phyloP scores from a whole-genome alignment of 208 protist species.

The Acanthamoeba comandoni region DNA sequence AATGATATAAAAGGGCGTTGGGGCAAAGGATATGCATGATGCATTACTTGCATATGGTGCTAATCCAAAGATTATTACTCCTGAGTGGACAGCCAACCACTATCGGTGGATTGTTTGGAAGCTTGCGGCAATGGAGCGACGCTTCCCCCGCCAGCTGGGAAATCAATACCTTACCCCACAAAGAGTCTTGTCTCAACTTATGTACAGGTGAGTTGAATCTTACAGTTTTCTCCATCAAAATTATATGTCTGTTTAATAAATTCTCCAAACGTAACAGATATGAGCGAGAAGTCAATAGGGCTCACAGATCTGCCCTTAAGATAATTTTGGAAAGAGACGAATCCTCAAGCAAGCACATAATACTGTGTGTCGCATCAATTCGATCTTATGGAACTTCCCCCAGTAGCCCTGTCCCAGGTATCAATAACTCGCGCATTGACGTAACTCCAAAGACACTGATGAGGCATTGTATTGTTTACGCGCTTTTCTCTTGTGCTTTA shows the following conservation, averaged over 20 bases:
- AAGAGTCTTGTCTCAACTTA: slow-evolving; percentile 13
- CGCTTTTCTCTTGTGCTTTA: no score
- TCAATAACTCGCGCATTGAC: no score
- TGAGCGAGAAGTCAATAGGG: slow-evolving; percentile 49
- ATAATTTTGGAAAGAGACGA: slow-evolving; percentile 66
- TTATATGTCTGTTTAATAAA: no score
- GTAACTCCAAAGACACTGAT: no score
- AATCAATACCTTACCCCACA: slow-evolving; percentile 12
- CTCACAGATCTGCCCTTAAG: slow-evolving; percentile 57
- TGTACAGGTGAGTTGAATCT: slow-evolving; percentile 30
- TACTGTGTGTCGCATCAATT: slow-evolving; percentile 61
- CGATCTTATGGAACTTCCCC: slow-evolving; percentile 34
- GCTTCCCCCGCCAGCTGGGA: slow-evolving; percentile 40
- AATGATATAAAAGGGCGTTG: slow-evolving; percentile 32
- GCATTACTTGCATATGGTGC: slow-evolving; percentile 30
- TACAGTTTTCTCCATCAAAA: background rate
- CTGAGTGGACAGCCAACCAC: slow-evolving; percentile 69
- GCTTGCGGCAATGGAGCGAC: slow-evolving; percentile 53
- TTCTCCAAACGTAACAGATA: no score
- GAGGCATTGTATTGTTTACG: no score
- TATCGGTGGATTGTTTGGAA: slow-evolving; percentile 73
- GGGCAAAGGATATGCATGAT: background rate
- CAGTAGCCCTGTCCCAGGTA: no score
- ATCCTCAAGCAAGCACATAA: slow-evolving; percentile 9
- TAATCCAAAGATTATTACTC: slow-evolving; percentile 41